Conservation (phyloP, 495 filamentous ascomycete species). For the Rhypophila decipiens region DNA sequence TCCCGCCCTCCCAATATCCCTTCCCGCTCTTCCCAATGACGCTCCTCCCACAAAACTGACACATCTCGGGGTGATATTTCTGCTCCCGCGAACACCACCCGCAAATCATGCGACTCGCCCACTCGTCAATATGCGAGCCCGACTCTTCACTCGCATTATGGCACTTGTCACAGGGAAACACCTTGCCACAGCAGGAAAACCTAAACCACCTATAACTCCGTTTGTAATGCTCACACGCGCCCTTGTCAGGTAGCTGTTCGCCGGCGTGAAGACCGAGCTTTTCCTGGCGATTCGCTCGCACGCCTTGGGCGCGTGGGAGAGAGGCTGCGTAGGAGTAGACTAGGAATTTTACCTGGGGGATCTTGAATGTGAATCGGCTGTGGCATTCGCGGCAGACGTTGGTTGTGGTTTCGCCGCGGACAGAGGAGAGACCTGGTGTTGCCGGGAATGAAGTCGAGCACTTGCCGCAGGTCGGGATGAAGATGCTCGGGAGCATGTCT, state of each 20-base stretch:
- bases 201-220: conserved; percentile 85
- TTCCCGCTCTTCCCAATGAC: conserved; percentile 59
- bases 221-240: conserved; percentile 71
- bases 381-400: conserved; percentile 81
- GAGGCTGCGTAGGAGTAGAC: conserved; percentile 50
- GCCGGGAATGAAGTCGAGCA: conserved; percentile 60
- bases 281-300: conserved; percentile 58
- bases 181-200: conserved; percentile 50
- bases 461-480: conserved; percentile 72
- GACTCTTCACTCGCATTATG: conserved; percentile 72
- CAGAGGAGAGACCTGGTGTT: conserved; percentile 56
- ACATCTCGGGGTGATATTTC: conserved; percentile 74
- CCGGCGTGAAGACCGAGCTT: conserved; percentile 73
- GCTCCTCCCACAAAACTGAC: conserved; percentile 65
- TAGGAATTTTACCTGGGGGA: conserved; percentile 78
- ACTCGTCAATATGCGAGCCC: conserved; percentile 70
- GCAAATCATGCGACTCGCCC: conserved; percentile 86
- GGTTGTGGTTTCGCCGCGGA: conserved; percentile 68
- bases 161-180: conserved; percentile 79
- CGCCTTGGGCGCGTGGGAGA: conserved; percentile 33
- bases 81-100: conserved; percentile 79
- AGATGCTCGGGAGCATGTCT: conserved; percentile 77
- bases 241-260: conserved; percentile 67
- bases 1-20: conserved; percentile 91
- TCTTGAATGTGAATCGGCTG: conserved; percentile 72